A percentile compares a stretch with the other conserved stretches of the same genome.
These are phyloP conservation scores for Komagataella kurtzmanii DNA, from an alignment of 805 yeast genomes.

Conservation along the genomic window DNA sequence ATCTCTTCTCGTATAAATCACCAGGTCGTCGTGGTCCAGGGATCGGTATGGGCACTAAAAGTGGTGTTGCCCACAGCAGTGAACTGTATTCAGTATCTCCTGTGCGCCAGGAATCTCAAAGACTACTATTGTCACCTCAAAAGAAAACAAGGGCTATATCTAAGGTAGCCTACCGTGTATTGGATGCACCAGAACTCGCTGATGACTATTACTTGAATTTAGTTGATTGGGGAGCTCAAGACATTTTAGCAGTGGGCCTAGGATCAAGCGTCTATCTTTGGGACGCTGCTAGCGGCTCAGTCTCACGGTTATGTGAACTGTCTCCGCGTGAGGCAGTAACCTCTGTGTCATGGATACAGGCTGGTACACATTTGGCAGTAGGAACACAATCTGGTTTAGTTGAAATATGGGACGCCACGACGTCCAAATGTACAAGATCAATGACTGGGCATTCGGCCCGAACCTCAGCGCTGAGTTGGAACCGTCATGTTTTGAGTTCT, in stretches of 20 bases:
- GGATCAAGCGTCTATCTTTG: constrained; percentile 83
- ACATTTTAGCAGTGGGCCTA: constrained; percentile 79
- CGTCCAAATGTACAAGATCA: constrained; percentile 70
- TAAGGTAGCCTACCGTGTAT: constrained; percentile 80
- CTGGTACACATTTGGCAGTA: constrained; percentile 88
- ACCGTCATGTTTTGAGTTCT: constrained; percentile 73
- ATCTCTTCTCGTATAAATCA: constrained; percentile 63
- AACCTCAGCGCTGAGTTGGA: constrained; percentile 88
- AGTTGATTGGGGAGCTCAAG: constrained; percentile 92
- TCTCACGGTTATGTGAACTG: constrained; percentile 66
- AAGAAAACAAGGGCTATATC: constrained; percentile 67
- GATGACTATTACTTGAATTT: constrained; percentile 89
- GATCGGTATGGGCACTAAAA: not conserved
- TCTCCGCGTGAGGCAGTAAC: constrained; percentile 58
- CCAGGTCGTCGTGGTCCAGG: constrained; percentile 11
- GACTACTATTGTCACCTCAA: constrained; percentile 67
- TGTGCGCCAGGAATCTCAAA: constrained; percentile 79
- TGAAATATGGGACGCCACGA: constrained; percentile 89
- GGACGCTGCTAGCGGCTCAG: constrained; percentile 79
- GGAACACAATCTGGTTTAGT: constrained; percentile 83
- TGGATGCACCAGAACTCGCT: constrained; percentile 91
- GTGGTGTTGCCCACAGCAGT: constrained; percentile 23
- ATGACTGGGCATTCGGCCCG: constrained; percentile 86
- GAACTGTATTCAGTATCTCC: constrained; percentile 77
- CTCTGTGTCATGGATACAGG: constrained; percentile 83